Conservation (phyloP, 2,329 filamentous ascomycete genomes). For the Ophiocordyceps camponoti-floridani region DNA sequence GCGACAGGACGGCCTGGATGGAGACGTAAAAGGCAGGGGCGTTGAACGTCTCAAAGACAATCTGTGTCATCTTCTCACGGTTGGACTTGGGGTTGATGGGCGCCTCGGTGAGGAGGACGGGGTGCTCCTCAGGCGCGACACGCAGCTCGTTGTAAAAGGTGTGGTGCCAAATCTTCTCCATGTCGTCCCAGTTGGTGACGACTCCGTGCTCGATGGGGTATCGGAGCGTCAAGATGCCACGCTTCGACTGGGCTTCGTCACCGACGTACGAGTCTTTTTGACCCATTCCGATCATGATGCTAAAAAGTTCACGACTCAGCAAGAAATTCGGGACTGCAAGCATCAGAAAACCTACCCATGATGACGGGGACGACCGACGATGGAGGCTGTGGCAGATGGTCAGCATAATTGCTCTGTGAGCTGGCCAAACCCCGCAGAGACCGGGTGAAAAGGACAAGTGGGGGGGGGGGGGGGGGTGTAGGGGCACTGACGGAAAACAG, state of each 20-base stretch:
- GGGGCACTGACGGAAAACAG: slow-evolving; percentile 89
- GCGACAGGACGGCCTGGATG: slow-evolving; percentile 96
- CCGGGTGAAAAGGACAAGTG: slow-evolving; percentile 7
- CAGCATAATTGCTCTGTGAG: slow-evolving; percentile 10
- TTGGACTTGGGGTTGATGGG: slow-evolving; percentile 99
- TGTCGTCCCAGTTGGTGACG: slow-evolving; percentile 99
- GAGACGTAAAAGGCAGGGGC: slow-evolving; percentile 99
- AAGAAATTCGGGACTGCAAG: background rate
- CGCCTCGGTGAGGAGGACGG: slow-evolving; percentile 95
- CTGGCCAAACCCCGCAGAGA: background rate
- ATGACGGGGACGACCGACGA: slow-evolving; percentile 98
- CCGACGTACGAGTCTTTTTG: slow-evolving; percentile 99
- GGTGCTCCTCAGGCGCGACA: slow-evolving; percentile 99
- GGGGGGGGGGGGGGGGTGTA: too few species aligned
- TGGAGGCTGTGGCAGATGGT: slow-evolving; percentile 54
- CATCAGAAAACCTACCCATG: slow-evolving; percentile 70
- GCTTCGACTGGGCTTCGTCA: slow-evolving; percentile 99
- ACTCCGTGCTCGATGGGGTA: slow-evolving; percentile 99
- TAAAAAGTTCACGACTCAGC: slow-evolving; percentile 20
- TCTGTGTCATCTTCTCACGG: slow-evolving; percentile 99
- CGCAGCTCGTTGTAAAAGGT: slow-evolving; percentile 99
- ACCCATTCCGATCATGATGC: slow-evolving; percentile 99
- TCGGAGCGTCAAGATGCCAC: slow-evolving; percentile 98
- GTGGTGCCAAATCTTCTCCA: slow-evolving; percentile 99
- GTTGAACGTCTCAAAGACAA: slow-evolving; percentile 99